These are phyloP conservation scores for Karstenula rhodostoma DNA, from an alignment of 2,329 filamentous ascomycete species.

Conservation along the genomic window DNA sequence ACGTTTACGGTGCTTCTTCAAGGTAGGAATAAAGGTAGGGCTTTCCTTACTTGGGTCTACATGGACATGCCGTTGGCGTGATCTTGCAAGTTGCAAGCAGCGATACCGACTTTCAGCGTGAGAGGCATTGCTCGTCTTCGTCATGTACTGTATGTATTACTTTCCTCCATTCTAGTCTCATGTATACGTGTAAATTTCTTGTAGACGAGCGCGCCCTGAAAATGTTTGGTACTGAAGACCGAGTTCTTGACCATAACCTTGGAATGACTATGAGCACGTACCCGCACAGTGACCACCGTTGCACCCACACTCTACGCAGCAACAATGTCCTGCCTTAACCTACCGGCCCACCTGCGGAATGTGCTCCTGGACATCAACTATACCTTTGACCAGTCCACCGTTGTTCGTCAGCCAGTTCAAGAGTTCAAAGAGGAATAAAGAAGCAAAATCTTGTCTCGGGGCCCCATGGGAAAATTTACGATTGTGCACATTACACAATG, in stretches of 20 bases:
- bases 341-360: too few species aligned
- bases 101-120: not conserved
- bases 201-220: not conserved
- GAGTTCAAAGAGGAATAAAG: too few species aligned
- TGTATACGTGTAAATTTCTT: not conserved
- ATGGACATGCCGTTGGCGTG: not conserved
- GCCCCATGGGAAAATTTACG: too few species aligned
- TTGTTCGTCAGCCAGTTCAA: too few species aligned
- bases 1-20: slow-evolving; percentile 6
- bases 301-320: not conserved
- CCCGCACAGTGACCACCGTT: not conserved
- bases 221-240: not conserved
- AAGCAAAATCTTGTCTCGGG: too few species aligned
- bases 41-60: slow-evolving; percentile 24
- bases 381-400: too few species aligned
- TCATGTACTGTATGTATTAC: not conserved
- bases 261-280: not conserved
- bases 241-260: not conserved
- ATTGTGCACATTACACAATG: not conserved
- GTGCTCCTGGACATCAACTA: too few species aligned
- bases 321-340: too few species aligned
- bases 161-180: not conserved
- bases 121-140: not conserved
- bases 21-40: slow-evolving; percentile 35
- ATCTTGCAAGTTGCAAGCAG: not conserved